Conservation (phyloP, 148 eudicot genomes). For the Nepenthes mirabilis region DNA sequence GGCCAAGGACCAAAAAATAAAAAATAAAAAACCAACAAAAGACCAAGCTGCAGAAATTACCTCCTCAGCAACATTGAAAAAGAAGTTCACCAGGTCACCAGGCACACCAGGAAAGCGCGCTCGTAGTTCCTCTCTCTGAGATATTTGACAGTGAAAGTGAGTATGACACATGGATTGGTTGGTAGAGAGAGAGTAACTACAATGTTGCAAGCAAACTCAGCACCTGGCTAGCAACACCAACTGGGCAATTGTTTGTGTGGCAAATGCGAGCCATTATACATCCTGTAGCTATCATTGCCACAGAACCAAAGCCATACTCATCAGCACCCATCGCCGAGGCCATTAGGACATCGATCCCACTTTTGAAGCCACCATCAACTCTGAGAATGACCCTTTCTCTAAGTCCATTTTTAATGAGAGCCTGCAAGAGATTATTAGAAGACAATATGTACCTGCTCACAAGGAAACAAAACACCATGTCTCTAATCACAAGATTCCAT, state of each 20-base stretch:
- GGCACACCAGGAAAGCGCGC: constrained; percentile 99
- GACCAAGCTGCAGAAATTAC: constrained; percentile 19
- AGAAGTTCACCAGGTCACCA: constrained; percentile 96
- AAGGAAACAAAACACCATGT: not conserved
- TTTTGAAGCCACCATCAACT: constrained; percentile 98
- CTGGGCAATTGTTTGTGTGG: constrained; percentile 99
- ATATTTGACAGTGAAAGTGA: not conserved
- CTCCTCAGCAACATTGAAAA: constrained; percentile 97
- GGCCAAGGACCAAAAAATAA: not conserved
- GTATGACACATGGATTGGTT: not conserved
- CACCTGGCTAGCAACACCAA: constrained; percentile 99
- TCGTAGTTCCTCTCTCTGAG: constrained; percentile 83
- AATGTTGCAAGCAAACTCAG: not conserved
- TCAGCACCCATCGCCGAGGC: constrained; percentile 99
- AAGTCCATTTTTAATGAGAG: constrained; percentile 77
- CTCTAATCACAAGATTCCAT: constrained; percentile 1
- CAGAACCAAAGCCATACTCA: constrained; percentile 97
- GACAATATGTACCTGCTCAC: not conserved
- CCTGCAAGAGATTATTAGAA: constrained; percentile 24
- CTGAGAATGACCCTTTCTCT: constrained; percentile 96
- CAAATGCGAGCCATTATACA: constrained; percentile 99
- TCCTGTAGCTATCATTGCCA: constrained; percentile 99
- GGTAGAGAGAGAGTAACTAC: not conserved
- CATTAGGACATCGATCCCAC: constrained; percentile 97
- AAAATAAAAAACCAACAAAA: not conserved